A percentile compares a stretch with the other conserved stretches of the same genome.
phyloP scores from a whole-genome alignment of 2,329 filamentous ascomycete species.

The Trichocomaceae sp. region DNA sequence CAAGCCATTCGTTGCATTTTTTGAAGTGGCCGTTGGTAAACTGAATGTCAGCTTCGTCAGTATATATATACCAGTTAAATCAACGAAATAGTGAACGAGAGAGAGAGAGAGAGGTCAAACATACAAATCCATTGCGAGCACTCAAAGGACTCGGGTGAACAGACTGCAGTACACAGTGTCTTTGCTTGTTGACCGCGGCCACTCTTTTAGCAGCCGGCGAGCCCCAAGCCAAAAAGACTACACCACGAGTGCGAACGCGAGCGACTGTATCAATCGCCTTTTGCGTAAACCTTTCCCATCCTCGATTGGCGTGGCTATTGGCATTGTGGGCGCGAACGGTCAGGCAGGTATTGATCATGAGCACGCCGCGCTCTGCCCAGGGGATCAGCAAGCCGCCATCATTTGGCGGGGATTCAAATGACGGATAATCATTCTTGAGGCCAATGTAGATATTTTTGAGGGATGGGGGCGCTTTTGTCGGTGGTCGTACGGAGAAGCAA shows the following conservation, averaged over 20 bases:
- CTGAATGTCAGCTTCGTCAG: slow-evolving; percentile 19
- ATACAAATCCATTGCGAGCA: slow-evolving; percentile 68
- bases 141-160: slow-evolving; percentile 93
- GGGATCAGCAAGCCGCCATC: slow-evolving; percentile 77
- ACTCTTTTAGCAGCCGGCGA: slow-evolving; percentile 75
- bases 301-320: slow-evolving; percentile 75
- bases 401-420: slow-evolving; percentile 67
- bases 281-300: slow-evolving; percentile 92
- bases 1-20: slow-evolving; percentile 61
- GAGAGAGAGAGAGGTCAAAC: slow-evolving; percentile 18
- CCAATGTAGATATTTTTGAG: slow-evolving; percentile 90
- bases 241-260: slow-evolving; percentile 66
- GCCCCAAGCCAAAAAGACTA: slow-evolving; percentile 95
- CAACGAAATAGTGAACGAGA: neutral
- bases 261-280: slow-evolving; percentile 83
- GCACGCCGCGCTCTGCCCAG: slow-evolving; percentile 88
- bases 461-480: slow-evolving; percentile 80
- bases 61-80: too few relatives aligned
- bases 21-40: slow-evolving; percentile 42
- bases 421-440: slow-evolving; percentile 80
- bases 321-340: slow-evolving; percentile 87
- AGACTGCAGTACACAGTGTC: slow-evolving; percentile 75
- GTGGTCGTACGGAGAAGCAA: slow-evolving; percentile 88
- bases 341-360: slow-evolving; percentile 89
- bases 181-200: slow-evolving; percentile 61